Evolutionary conservation across 2,329 filamentous ascomycete species (phyloP), one percentile per base, ranked within the genome.

Genomic region (Calonectria henricotiae): DNA sequence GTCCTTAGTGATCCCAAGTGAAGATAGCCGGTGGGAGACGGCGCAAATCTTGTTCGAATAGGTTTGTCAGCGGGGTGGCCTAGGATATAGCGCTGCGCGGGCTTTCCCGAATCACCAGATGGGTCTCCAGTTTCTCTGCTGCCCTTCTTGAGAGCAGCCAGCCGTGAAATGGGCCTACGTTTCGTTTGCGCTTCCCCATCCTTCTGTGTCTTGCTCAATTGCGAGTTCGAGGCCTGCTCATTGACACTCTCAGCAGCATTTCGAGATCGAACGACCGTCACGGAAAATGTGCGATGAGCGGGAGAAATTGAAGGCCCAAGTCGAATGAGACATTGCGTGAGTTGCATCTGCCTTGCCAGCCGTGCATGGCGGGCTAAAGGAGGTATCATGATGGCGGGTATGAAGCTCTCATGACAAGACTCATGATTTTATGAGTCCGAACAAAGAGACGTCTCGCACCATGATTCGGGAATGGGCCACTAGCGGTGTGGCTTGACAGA

Each of bases 1-100:
- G 96, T 99, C 69, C 96, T 89, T 41, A 99, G 83, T 0, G 95
- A 98, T 4, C 96, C 96, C 13, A 99, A 86, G 82, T 99, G 96
- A 27, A 99, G 87, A 77, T 96, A 95, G 1, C 96, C 96, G 0
- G 96, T 99, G 0, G 96, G 96, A 1, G 96, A 98, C 0, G 96
- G 96, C 1, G 97, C 96, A 82, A 99, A 99, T 55, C 96, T 92
- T 20, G 96, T 79, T 35, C 82, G 75, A 58, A 84, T 82, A 13
- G 82, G 82, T 13, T 76, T 68, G 94, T 80, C 94, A 87, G 69
- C 90, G 90, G 75, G 77, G 60, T 83, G 79, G 13, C 81, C 82
- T 2, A 84, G 75, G 62, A 83, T 81, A 49, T 74, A 77, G 54
- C 74, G 79, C 25, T 78, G 71, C 0, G 55, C 37, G 6, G 65